Conservation (phyloP, 768 basidiomycete species). For the Boletus fagicola region DNA sequence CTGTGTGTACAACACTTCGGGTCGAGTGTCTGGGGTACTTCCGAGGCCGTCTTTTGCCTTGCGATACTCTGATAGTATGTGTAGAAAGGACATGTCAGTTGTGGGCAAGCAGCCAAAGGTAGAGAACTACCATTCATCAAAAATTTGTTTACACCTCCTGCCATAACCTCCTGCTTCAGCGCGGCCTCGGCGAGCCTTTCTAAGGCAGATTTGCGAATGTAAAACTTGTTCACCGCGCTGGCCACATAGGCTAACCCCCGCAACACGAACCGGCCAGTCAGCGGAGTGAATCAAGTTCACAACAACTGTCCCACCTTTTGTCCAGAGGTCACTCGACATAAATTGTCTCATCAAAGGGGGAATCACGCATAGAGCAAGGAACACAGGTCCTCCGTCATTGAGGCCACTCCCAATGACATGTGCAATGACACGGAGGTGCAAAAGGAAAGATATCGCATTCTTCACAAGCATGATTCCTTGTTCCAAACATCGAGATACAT, state of each 20-base stretch:
- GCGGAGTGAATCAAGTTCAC: background rate
- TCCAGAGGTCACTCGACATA: slow-evolving; percentile 16
- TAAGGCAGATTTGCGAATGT: slow-evolving; percentile 23
- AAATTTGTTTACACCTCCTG: background rate
- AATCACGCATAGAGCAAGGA: slow-evolving; percentile 22
- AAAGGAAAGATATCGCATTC: slow-evolving; percentile 15
- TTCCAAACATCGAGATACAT: slow-evolving; percentile 14
- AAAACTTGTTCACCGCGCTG: slow-evolving; percentile 15
- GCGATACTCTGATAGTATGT: slow-evolving; percentile 21
- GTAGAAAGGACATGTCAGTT: background rate
- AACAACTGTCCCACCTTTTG: slow-evolving; percentile 13
- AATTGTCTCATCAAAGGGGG: slow-evolving; percentile 3
- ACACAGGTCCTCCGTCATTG: slow-evolving; percentile 20
- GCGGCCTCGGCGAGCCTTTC: slow-evolving; percentile 1
- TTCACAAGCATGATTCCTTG: slow-evolving; percentile 9
- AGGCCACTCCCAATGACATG: slow-evolving; percentile 17
- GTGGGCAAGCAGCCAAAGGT: background rate
- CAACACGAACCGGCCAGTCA: background rate
- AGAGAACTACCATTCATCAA: slow-evolving; percentile 12
- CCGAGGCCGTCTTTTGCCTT: slow-evolving; percentile 21
- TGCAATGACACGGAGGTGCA: slow-evolving; percentile 23
- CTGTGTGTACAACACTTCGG: slow-evolving; percentile 15
- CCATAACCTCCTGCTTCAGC: slow-evolving; percentile 22
- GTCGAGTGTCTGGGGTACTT: slow-evolving; percentile 8
- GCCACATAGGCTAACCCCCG: slow-evolving; percentile 19